phyloP scores from a whole-genome alignment of 2,329 filamentous ascomycete genomes.

The Phoma sp. region DNA sequence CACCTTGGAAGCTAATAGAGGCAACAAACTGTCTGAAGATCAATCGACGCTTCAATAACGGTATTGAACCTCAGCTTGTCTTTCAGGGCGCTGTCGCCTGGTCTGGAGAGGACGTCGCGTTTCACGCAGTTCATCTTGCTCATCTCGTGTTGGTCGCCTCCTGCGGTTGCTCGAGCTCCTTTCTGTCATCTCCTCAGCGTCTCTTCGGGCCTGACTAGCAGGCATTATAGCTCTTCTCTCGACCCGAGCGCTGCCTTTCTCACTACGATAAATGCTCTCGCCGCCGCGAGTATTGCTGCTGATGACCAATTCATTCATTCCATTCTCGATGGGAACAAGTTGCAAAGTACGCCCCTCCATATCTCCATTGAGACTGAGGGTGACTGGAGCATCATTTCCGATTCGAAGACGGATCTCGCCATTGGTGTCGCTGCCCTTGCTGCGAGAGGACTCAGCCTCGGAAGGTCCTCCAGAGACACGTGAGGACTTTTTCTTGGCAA shows the following conservation, averaged over 20 bases:
- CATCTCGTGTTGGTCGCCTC: constrained; percentile 32
- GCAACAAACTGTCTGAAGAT: background rate
- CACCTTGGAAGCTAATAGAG: too few species aligned
- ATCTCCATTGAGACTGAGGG: constrained; percentile 46
- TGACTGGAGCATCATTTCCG: constrained; percentile 41
- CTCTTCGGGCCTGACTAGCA: constrained; percentile 30
- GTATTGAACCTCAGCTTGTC: too few species aligned
- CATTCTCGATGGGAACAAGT: constrained; percentile 42
- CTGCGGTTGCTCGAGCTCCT: constrained; percentile 36
- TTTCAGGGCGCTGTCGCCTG: too few species aligned
- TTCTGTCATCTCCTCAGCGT: constrained; percentile 41
- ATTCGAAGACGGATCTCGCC: constrained; percentile 49
- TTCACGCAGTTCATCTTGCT: constrained; percentile 26
- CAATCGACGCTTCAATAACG: background rate
- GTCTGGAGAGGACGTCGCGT: constrained; percentile 33
- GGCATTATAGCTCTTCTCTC: constrained; percentile 29
- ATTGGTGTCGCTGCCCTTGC: constrained; percentile 37
- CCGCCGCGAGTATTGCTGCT: constrained; percentile 32
- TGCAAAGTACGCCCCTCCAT: constrained; percentile 48
- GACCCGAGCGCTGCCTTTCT: constrained; percentile 34
- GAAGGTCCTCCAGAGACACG: constrained; percentile 36
- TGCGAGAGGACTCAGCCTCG: constrained; percentile 38
- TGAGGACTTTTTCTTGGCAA: constrained; percentile 37
- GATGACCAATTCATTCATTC: constrained; percentile 49
- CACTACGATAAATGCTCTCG: constrained; percentile 37